Evolutionary conservation across 2,329 filamentous ascomycete species (phyloP), one percentile per base, ranked within the genome.

Genomic region (Diaporthe capsici): DNA sequence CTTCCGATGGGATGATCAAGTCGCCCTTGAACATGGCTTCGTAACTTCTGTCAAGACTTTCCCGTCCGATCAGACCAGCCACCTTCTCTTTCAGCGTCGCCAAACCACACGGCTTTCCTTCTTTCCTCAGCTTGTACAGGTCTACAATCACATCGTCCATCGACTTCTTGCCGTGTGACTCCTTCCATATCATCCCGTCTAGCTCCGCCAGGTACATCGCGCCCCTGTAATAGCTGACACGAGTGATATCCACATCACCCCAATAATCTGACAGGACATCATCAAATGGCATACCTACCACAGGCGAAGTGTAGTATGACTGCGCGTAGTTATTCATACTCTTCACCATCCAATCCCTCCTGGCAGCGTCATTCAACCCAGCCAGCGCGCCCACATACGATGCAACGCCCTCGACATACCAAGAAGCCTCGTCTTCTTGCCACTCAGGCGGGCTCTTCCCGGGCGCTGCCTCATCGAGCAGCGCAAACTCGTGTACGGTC

Each of bases 401-500:
- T 25, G 76, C 76, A 4, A 77, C 72, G 5, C 76, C 75, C 49
- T 77, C 76, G 20, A 34, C 53, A 42, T 77, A 76, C 76, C 75
- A 76, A 5, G 55, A 28, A 3, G 60, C 55, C 57, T 72, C 68
- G 5, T 73, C 49, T 53, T 74, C 72, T 42, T 68, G 39, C 60
- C 61, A 74, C 22, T 25, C 60, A 3, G 51, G 42, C 1, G 44
- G 47, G 20, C 51, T 17, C 39, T 47, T 2, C 17, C 28, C 61
- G 4, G 39, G 72, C 3, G 51, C 8, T 3, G 28, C 42, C 25
- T 25, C 5, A 2, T 76, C 67, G 13, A 75, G 63, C 20, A 77
- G 75, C 49, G 76, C 76, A 17, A 72, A 77, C 51, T 67, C 71
- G 17, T 77, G 76, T 34, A 77, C 61, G 2, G 75, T 72, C 74